A percentile compares a stretch with the other conserved stretches of the same genome.
Conservation (phyloP, 2,329 filamentous ascomycete genomes). For the Xylaria sp. region DNA sequence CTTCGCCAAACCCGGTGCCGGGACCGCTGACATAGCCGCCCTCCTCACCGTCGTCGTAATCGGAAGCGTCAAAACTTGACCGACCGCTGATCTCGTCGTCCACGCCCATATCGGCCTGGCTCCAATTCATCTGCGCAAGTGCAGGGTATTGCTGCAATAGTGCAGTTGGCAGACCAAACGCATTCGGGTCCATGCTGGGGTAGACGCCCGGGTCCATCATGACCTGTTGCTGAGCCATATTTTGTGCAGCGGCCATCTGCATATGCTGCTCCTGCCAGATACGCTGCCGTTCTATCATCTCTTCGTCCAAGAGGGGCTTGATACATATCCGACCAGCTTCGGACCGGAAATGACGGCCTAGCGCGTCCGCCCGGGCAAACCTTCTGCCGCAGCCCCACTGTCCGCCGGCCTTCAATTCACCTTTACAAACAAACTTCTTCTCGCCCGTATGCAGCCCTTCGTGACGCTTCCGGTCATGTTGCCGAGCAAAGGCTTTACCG, state of each 20-base stretch:
- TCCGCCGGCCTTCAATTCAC: slow-evolving; percentile 80
- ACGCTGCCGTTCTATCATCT: slow-evolving; percentile 81
- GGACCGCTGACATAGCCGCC: slow-evolving; percentile 69
- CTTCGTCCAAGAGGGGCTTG: slow-evolving; percentile 94
- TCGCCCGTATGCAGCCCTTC: slow-evolving; percentile 95
- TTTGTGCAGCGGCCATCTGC: slow-evolving; percentile 60
- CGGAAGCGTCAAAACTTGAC: slow-evolving; percentile 82
- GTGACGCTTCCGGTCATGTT: slow-evolving; percentile 96
- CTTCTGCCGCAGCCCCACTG: slow-evolving; percentile 93
- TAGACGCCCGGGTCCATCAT: slow-evolving; percentile 57
- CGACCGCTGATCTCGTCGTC: slow-evolving; percentile 80
- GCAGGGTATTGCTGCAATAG: slow-evolving; percentile 91
- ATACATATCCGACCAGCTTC: slow-evolving; percentile 97
- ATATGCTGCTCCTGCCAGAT: slow-evolving; percentile 75
- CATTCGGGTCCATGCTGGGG: slow-evolving; percentile 64
- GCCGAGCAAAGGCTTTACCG: slow-evolving; percentile 94
- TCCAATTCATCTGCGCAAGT: slow-evolving; percentile 89
- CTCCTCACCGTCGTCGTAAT: slow-evolving; percentile 77
- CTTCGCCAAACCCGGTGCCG: slow-evolving; percentile 64
- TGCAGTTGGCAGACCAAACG: slow-evolving; percentile 81
- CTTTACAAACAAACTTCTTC: slow-evolving; percentile 98
- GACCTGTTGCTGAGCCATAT: slow-evolving; percentile 57
- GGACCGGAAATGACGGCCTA: slow-evolving; percentile 92
- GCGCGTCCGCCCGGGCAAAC: slow-evolving; percentile 92
- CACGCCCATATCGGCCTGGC: slow-evolving; percentile 66